Evolutionary conservation across 192 early-diverging fungal genomes (phyloP), one percentile per base, ranked within the genome.

Genomic region (Umbelopsis vinacea): DNA sequence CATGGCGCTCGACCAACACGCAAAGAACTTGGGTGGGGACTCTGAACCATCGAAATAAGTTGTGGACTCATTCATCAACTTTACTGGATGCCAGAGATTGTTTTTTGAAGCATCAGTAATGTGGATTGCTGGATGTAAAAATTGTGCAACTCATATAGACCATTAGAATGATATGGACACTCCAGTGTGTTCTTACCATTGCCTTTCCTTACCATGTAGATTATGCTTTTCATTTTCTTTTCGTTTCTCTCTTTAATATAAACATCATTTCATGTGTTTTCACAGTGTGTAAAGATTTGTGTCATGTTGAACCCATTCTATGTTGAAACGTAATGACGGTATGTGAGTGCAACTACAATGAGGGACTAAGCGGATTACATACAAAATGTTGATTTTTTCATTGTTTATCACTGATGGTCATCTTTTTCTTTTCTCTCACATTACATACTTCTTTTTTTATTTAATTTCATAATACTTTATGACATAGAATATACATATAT

Each of bases 191-290:
- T 63, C 57, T 29, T 63, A 43, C 15, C 23, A 12, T 63, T 37
- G 57, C 35, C 23, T 63, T 63, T 63, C 57, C 57, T 63, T 37
- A 35, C 57, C 23, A 37, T 63, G 57, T 63, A 63, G 57, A 63
- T 63, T 63, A 63, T 35, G 40, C 40, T 12, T 37, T n/a, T 35
- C 57, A 38, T 50, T 50, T 50, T 50, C 48, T 50, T 50, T 38
- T 14, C 57, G 12, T 63, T 63, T 37, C 19, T 63, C 26, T 17
- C 8, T 37, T 29, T 63, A 63, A 54, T 63, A 63, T 63, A 63
- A 63, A 38, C 11, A 6, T 17, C 11, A 50, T 50, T n/a, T 50
- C 48, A 50, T 43, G 48, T 50, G 48, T 21, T 15, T 50, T 29
- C 29, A 29, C 48, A 15, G 48, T 50, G 15, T 50, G 48, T 21